Percentiles rank a stretch among this genome's conserved stretches.
Conservation (phyloP, 1,284 basidiomycete genomes). For the Heimioporus retisporus region DNA sequence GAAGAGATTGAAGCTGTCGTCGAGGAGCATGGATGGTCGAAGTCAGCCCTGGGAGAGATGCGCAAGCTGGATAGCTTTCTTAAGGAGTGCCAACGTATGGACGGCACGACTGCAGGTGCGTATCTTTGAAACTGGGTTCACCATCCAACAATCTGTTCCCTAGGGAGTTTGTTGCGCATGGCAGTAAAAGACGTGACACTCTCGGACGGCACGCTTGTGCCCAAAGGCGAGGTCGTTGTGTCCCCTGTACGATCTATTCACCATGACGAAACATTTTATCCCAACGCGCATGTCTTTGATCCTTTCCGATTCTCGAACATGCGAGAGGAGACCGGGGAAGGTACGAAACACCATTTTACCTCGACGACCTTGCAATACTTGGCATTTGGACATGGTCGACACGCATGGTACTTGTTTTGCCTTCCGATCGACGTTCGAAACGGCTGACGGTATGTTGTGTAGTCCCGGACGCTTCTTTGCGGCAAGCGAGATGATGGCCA, state of each 20-base stretch:
- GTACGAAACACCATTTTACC: slow-evolving; percentile 26
- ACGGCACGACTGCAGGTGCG: slow-evolving; percentile 41
- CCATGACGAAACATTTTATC: slow-evolving; percentile 36
- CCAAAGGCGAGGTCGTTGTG: slow-evolving; percentile 44
- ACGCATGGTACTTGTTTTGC: slow-evolving; percentile 21
- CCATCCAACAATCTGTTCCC: not conserved
- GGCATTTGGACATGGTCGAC: slow-evolving; percentile 23
- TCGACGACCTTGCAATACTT: slow-evolving; percentile 22
- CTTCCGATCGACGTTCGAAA: not conserved
- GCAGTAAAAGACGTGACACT: slow-evolving; percentile 50
- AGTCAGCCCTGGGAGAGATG: slow-evolving; percentile 51
- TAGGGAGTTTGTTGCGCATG: slow-evolving; percentile 45
- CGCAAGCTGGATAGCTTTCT: slow-evolving; percentile 59
- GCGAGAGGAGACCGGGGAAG: slow-evolving; percentile 19
- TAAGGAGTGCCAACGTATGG: slow-evolving; percentile 51
- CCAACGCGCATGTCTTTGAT: slow-evolving; percentile 39
- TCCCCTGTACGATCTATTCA: slow-evolving; percentile 37
- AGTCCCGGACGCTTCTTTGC: slow-evolving; percentile 28
- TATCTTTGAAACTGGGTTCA: not conserved
- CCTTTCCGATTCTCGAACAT: slow-evolving; percentile 44
- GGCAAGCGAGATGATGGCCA: slow-evolving; percentile 11
- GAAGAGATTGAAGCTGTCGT: slow-evolving; percentile 53
- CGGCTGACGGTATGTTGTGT: not conserved
- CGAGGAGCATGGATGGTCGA: slow-evolving; percentile 54
- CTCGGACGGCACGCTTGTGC: slow-evolving; percentile 53